Percentiles rank a stretch among this genome's conserved stretches.
Evolutionary conservation across 2,329 filamentous ascomycete species (phyloP).

Genomic region (Ramichloridium luteum): DNA sequence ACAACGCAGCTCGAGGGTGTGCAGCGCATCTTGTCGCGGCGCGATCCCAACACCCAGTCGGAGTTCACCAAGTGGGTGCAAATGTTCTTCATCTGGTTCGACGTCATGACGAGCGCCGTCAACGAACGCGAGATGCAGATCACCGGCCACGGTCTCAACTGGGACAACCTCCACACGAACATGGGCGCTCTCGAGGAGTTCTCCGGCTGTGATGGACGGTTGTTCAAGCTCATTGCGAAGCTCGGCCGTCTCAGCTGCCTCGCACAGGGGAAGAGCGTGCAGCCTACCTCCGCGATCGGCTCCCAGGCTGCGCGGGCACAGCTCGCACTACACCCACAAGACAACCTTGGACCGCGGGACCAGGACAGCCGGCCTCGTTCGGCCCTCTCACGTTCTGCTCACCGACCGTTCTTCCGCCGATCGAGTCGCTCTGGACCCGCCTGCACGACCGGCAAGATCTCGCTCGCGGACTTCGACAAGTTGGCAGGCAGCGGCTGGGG

Average conservation of each 20-base stretch:
- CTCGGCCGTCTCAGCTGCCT: conserved; percentile 76
- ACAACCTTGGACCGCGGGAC: background rate
- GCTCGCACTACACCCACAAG: conserved; percentile 17
- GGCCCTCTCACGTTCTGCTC: too few relatives aligned
- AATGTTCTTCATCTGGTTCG: conserved; percentile 85
- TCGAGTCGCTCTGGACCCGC: conserved; percentile 1
- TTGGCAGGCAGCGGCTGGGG: conserved; percentile 59
- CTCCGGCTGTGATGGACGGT: conserved; percentile 70
- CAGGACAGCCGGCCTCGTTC: too few relatives aligned
- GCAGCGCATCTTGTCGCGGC: conserved; percentile 73
- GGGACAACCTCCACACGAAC: conserved; percentile 51
- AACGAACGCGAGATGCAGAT: conserved; percentile 85
- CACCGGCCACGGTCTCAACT: conserved; percentile 48
- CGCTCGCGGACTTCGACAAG: conserved; percentile 38
- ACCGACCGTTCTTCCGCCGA: too few relatives aligned
- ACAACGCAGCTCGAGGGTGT: conserved; percentile 88
- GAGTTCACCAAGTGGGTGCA: conserved; percentile 80
- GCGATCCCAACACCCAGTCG: conserved; percentile 46
- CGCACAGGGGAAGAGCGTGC: conserved; percentile 50
- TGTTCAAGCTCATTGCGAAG: conserved; percentile 77
- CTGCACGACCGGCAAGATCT: conserved; percentile 2
- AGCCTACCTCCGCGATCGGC: background rate
- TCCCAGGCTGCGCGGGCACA: too few relatives aligned
- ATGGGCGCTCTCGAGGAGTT: conserved; percentile 71
- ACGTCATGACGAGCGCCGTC: conserved; percentile 81